Evolutionary conservation across 495 filamentous ascomycete species (phyloP).

Genomic region (Astrothelium subdiscretum): DNA sequence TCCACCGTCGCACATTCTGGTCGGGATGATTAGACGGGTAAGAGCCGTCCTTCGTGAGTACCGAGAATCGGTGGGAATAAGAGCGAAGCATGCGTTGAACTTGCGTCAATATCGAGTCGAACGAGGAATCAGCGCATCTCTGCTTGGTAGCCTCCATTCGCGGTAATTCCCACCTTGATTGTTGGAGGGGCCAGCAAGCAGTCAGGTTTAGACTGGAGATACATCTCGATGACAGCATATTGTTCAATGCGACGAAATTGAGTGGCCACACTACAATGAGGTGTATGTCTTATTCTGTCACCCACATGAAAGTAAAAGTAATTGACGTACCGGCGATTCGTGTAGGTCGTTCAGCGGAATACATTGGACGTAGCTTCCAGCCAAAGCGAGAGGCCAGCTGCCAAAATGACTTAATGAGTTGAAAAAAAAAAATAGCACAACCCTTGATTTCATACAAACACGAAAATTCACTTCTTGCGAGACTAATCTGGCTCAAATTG

Average conservation of each 20-base stretch:
- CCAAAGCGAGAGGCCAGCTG: too few relatives aligned
- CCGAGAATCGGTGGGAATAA: slow-evolving; percentile 9
- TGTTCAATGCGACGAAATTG: too few relatives aligned
- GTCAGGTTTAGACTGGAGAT: too few relatives aligned
- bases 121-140: slow-evolving; percentile 23
- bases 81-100: slow-evolving; percentile 13
- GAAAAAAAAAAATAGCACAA: too few relatives aligned
- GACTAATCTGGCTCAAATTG: too few relatives aligned
- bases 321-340: neutral
- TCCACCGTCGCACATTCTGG: slow-evolving; percentile 22
- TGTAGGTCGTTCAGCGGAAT: neutral
- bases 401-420: too few relatives aligned
- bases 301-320: neutral
- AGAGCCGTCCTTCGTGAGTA: slow-evolving; percentile 15
- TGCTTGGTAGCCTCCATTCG: slow-evolving; percentile 20
- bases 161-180: slow-evolving; percentile 21
- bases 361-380: neutral
- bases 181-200: too few relatives aligned
- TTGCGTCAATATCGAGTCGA: slow-evolving; percentile 24
- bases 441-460: too few relatives aligned
- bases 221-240: too few relatives aligned
- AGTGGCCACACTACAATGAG: too few relatives aligned
- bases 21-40: slow-evolving; percentile 8
- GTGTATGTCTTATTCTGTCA: too few relatives aligned
- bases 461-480: too few relatives aligned